These are phyloP conservation scores for Schizophyllum commune DNA, from an alignment of 1,284 basidiomycete species.

Conservation along the genomic window DNA sequence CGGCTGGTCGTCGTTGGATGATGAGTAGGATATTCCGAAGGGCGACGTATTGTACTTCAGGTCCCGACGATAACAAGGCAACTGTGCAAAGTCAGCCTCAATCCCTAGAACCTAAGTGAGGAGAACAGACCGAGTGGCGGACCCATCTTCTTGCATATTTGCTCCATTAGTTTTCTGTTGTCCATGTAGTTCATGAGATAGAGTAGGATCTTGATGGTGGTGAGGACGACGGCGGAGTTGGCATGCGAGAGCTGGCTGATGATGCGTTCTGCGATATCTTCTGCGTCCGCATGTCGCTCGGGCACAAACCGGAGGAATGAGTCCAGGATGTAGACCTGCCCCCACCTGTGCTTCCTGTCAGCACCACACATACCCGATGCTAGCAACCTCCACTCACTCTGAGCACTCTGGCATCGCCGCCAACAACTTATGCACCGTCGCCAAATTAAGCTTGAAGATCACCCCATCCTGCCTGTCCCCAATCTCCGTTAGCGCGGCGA, in stretches of 20 bases:
- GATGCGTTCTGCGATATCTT: conserved; percentile 90
- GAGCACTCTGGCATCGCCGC: conserved; percentile 85
- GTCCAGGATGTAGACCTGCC: conserved; percentile 97
- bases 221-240: conserved; percentile 92
- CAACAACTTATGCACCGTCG: conserved; percentile 79
- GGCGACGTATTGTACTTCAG: conserved; percentile 98
- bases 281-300: conserved; percentile 81
- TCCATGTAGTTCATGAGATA: conserved; percentile 99
- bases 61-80: conserved; percentile 89
- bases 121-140: conserved; percentile 74
- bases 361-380: conserved; percentile 2
- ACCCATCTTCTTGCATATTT: conserved; percentile 95
- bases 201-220: conserved; percentile 90
- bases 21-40: conserved; percentile 95
- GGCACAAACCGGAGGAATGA: conserved; percentile 91
- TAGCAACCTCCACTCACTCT: conserved; percentile 68
- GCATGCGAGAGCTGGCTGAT: conserved; percentile 88
- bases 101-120: no score
- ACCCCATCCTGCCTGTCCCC: conserved; percentile 87
- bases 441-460: conserved; percentile 77
- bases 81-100: conserved; percentile 41
- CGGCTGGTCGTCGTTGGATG: conserved; percentile 88
- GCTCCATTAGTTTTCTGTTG: conserved; percentile 76
- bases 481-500: conserved; percentile 89
- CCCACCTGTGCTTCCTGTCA: conserved; percentile 68